phyloP scores from a whole-genome alignment of 2,329 filamentous ascomycete genomes.

The Rachicladosporium sp. region DNA sequence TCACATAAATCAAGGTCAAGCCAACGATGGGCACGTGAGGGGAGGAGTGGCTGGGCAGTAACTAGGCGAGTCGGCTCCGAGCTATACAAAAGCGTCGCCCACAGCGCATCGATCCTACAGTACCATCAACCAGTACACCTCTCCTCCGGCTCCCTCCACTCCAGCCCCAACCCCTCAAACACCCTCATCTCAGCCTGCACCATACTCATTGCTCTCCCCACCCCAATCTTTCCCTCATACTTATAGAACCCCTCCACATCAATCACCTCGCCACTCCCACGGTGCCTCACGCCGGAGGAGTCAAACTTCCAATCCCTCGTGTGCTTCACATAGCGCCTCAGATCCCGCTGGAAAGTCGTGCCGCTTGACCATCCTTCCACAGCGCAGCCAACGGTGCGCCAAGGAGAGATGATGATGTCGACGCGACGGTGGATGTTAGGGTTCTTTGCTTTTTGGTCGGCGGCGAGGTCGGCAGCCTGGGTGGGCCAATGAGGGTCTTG shows the following conservation, averaged over 20 bases:
- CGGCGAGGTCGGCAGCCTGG: conserved; percentile 24
- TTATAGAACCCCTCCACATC: conserved; percentile 69
- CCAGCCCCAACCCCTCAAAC: conserved; percentile 62
- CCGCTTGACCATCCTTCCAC: conserved; percentile 80
- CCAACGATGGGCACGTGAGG: no score
- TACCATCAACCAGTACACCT: no score
- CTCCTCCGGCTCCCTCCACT: conserved; percentile 30
- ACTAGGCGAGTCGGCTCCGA: no score
- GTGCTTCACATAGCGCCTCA: conserved; percentile 67
- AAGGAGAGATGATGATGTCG: conserved; percentile 82
- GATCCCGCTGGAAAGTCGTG: conserved; percentile 79
- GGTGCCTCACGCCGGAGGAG: conserved; percentile 68
- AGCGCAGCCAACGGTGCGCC: conserved; percentile 79
- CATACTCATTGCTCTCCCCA: conserved; percentile 40
- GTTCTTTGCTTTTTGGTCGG: conserved; percentile 40
- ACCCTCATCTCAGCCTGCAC: conserved; percentile 66
- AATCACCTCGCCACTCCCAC: conserved; percentile 55
- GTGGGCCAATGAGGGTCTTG: conserved; percentile 48
- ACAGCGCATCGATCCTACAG: no score
- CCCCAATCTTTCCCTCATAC: conserved; percentile 42
- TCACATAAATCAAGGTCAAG: no score
- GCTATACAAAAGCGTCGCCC: no score
- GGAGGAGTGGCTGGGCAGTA: no score
- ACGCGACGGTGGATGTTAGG: conserved; percentile 70
- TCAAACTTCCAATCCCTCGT: conserved; percentile 73